A percentile compares a stretch with the other conserved stretches of the same genome.
phyloP scores from a whole-genome alignment of 2,329 filamentous ascomycete species.

The Diaporthe sp. region DNA sequence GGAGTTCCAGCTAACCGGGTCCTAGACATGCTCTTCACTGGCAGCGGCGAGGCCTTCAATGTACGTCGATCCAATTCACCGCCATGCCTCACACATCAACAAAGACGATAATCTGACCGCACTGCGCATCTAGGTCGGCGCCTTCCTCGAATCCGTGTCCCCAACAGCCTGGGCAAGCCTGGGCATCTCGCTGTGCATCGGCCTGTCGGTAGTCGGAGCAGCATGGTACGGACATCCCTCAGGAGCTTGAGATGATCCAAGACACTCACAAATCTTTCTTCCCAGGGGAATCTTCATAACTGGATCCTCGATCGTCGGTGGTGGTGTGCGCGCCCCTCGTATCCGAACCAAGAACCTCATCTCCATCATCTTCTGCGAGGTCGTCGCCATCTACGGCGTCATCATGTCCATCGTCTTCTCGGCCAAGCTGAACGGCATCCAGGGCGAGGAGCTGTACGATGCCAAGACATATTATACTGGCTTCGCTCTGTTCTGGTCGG shows the following conservation, averaged over 20 bases:
- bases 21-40: constrained; percentile 98
- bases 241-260: background rate
- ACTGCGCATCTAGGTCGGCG: constrained; percentile 77
- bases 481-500: constrained; percentile 96
- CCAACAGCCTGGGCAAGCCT: constrained; percentile 94
- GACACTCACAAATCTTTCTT: constrained; percentile 1
- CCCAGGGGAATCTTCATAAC: constrained; percentile 98
- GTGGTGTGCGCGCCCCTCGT: constrained; percentile 94
- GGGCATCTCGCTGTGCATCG: constrained; percentile 95
- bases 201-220: constrained; percentile 94
- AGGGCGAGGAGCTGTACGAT: constrained; percentile 76
- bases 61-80: constrained; percentile 63
- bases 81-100: background rate
- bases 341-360: constrained; percentile 99
- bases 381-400: constrained; percentile 99
- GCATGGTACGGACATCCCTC: constrained; percentile 79
- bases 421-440: constrained; percentile 81
- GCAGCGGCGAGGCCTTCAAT: constrained; percentile 96
- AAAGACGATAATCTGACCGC: constrained; percentile 30
- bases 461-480: constrained; percentile 92
- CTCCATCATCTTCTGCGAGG: constrained; percentile 99
- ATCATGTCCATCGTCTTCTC: constrained; percentile 99
- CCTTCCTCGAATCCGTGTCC: constrained; percentile 93
- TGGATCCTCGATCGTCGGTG: constrained; percentile 96
- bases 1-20: constrained; percentile 42